phyloP scores from a whole-genome alignment of 352 stramenopile species.

The Albugo candida region DNA sequence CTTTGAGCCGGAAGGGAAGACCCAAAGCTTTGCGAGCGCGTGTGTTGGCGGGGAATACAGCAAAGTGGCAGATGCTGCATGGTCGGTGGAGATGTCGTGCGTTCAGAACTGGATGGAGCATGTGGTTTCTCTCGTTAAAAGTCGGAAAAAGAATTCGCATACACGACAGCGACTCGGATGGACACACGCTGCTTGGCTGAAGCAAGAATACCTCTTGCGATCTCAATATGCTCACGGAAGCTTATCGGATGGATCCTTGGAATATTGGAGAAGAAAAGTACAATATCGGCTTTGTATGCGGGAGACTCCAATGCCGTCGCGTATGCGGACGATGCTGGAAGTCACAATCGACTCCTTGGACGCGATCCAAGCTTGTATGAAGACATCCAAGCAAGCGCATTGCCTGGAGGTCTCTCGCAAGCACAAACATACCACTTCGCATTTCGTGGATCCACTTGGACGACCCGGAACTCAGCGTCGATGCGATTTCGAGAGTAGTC shows the following conservation, averaged over 20 bases:
- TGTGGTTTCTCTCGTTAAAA: no score
- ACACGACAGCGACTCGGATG: slow-evolving; percentile 10
- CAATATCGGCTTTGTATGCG: slow-evolving; percentile 37
- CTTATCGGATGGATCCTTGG: slow-evolving; percentile 12
- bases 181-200: slow-evolving; percentile 34
- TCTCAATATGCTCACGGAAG: slow-evolving; percentile 35
- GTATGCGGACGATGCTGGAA: slow-evolving; percentile 32
- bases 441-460: slow-evolving; percentile 9
- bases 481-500: no score
- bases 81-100: no score
- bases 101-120: no score
- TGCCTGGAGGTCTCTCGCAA: slow-evolving; percentile 22
- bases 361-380: no score
- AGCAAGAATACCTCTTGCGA: slow-evolving; percentile 45
- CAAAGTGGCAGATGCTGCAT: no score
- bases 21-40: no score
- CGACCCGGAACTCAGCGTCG: no score
- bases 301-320: slow-evolving; percentile 41
- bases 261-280: slow-evolving; percentile 11
- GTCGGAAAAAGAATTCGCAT: no score
- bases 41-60: no score
- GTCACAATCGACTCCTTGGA: slow-evolving; percentile 10
- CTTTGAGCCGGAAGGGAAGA: no score
- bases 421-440: no score
- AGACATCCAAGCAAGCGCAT: background rate